These are phyloP conservation scores for Penicillium hesseltinei DNA, from an alignment of 2,329 filamentous ascomycete species.

Conservation along the genomic window DNA sequence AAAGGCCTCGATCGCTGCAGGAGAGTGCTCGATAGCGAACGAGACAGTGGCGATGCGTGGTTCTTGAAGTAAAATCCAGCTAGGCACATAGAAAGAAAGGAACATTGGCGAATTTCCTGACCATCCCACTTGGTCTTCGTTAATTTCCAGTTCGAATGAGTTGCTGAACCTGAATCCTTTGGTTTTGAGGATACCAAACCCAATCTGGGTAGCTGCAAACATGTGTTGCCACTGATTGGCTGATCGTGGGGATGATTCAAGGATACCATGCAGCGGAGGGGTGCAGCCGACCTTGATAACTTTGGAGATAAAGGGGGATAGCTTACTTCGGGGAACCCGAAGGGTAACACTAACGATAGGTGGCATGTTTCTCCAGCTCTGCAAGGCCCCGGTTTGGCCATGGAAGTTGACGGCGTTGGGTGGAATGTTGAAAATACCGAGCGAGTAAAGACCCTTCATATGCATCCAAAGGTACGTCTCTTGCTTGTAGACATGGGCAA, in stretches of 20 bases:
- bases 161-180: not conserved
- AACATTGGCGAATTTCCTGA: not conserved
- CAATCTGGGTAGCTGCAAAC: not conserved
- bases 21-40: not conserved
- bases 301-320: not conserved
- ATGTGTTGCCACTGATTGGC: not conserved
- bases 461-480: no score
- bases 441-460: no score
- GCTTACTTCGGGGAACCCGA: not conserved
- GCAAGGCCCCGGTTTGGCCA: no score
- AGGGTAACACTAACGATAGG: not conserved
- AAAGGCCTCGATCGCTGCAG: no score
- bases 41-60: not conserved
- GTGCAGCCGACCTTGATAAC: not conserved
- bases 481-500: no score
- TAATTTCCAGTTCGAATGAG: not conserved
- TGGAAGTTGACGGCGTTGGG: no score
- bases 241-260: not conserved
- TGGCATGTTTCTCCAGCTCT: no score
- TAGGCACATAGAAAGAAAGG: not conserved
- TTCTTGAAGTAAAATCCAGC: not conserved
- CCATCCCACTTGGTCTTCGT: not conserved
- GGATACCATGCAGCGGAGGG: not conserved
- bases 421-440: no score
- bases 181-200: not conserved